Base-by-base conservation (phyloP, 176 grass and related monocot genomes). In the Eragrostis nindensis region DNA sequence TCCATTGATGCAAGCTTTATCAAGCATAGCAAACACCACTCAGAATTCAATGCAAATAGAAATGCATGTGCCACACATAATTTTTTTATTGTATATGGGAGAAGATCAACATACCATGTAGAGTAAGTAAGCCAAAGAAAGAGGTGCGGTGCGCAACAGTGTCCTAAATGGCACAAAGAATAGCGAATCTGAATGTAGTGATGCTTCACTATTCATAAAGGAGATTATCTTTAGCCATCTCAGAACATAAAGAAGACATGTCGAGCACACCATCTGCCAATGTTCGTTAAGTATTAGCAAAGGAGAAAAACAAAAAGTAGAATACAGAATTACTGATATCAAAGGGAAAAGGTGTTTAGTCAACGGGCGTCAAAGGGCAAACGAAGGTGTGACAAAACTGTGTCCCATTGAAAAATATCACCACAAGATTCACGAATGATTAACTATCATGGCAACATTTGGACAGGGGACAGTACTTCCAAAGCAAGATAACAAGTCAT, bases 1-100 rank as follows among this genome's bases (percentile, higher is more conserved):
- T 99, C 97, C 97, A 99, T 99, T 17, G 90, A 91, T 86, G 92
- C 91, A 81, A 99, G 72, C 97, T 99, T 99, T 73, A 86, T 25
- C 71, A 83, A 79, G 36, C 59, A 80, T 24, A 8, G 62, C 45
- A 87, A 63, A 71, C 42, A 71, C 46, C 49, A 82, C 29, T 86
- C 54, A 81, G 32, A 72, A 85, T 78, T 75, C 47, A 89, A 71
- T 50, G 47, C 25, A 79, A 65, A 39, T 29, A 80, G 24, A 24
- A 75, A 71, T 39, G 45, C 13, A 50, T 50, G 14, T 65, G 15
- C 5, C 14, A 77, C 27, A 42, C 25, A 50, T 40, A 77, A 41
- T 41, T 49, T 82, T 8, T 14, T 22, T 77, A 49, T 38, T 26
- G 13, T 81, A 41, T n/a, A 22, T 8, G 2, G 2, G 8, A 81